A percentile compares a stretch with the other conserved stretches of the same genome.
Conservation (phyloP, 495 filamentous ascomycete species). For the Tuber magnatum region DNA sequence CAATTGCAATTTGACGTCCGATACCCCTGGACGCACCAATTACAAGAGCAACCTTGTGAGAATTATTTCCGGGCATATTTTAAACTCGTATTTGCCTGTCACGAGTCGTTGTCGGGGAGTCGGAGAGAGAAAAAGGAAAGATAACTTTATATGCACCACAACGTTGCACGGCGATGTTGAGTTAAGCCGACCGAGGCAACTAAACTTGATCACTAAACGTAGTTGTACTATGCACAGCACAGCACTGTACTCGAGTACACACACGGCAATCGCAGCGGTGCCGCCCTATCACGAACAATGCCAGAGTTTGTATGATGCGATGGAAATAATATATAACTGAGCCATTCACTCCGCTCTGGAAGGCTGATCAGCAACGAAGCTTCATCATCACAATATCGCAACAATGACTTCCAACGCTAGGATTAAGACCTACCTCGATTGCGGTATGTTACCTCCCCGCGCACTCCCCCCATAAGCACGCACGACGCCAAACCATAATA, state of each 20-base stretch:
- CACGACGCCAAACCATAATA: constrained; percentile 27
- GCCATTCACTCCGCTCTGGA: neutral
- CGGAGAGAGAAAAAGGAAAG: neutral
- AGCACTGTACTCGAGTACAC: neutral
- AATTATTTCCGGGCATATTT: neutral
- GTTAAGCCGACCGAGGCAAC: neutral
- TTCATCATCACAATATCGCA: neutral
- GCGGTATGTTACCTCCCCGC: constrained; percentile 43
- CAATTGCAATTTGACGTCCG: constrained; percentile 69
- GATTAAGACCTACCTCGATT: constrained; percentile 59
- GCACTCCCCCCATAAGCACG: neutral
- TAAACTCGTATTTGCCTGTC: neutral
- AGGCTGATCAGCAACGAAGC: neutral
- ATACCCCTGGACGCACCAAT: constrained; percentile 72
- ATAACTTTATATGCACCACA: neutral
- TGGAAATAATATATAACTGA: neutral
- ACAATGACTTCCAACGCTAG: constrained; percentile 36
- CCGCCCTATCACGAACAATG: neutral
- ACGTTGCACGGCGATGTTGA: neutral
- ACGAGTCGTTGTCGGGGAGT: neutral
- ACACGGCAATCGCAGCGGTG: neutral
- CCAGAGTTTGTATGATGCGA: neutral
- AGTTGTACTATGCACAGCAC: neutral
- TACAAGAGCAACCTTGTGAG: constrained; percentile 55
- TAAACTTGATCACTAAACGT: neutral